Evolutionary conservation across 2,329 filamentous ascomycete species (phyloP).

Genomic region (Ilyonectria mors-panacis): DNA sequence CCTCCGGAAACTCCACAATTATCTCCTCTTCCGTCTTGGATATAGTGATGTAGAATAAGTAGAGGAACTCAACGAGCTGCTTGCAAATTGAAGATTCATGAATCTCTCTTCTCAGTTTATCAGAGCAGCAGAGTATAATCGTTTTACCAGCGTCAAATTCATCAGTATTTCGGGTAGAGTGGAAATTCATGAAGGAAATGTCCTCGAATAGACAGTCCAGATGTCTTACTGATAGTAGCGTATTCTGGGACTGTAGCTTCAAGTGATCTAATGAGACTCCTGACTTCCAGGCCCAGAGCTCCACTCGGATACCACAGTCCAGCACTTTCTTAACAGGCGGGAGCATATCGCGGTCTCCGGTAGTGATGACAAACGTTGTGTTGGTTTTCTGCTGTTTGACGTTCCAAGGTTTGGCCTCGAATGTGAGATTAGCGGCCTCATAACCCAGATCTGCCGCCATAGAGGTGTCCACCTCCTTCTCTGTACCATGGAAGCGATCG

Average conservation of each 20-base stretch:
- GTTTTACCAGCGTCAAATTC: background rate
- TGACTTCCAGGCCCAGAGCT: conserved; percentile 47
- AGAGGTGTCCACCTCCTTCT: conserved; percentile 48
- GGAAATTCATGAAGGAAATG: background rate
- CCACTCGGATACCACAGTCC: conserved; percentile 38
- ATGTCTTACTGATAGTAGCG: background rate
- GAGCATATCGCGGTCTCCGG: conserved; percentile 48
- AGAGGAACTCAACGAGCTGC: background rate
- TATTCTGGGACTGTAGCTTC: background rate
- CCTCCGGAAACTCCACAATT: background rate
- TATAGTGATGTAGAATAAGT: background rate
- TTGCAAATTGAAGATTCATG: background rate
- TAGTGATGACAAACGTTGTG: conserved; percentile 42
- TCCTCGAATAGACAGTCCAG: background rate
- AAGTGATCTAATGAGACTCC: conserved; percentile 40
- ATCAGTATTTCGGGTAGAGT: background rate
- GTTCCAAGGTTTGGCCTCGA: background rate
- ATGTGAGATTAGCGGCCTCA: conserved; percentile 31
- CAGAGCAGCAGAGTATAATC: background rate
- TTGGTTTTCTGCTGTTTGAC: conserved; percentile 15
- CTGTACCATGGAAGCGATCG: conserved; percentile 37
- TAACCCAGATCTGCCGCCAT: conserved; percentile 40
- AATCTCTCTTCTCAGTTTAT: background rate
- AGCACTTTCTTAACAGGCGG: conserved; percentile 39
- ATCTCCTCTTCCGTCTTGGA: background rate